Evolutionary conservation across 495 filamentous ascomycete genomes (phyloP).

Genomic region (Penicillium bovifimosum): DNA sequence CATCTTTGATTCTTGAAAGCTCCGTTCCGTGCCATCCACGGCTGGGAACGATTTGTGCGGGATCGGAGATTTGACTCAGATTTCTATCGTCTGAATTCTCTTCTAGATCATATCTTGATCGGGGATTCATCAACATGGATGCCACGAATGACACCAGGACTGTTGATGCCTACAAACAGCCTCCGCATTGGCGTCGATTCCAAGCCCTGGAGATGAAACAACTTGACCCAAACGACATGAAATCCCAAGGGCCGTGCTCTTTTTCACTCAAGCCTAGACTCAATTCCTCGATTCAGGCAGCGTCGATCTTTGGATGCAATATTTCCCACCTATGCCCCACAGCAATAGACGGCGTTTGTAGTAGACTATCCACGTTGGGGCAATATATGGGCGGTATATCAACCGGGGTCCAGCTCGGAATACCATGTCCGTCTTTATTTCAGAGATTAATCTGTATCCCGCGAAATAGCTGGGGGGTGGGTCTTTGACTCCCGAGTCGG

Average conservation of each 20-base stretch:
- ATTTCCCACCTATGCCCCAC: not conserved
- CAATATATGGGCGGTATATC: no score
- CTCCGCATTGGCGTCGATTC: not conserved
- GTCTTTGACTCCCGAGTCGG: not conserved
- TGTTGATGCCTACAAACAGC: not conserved
- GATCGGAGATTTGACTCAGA: not conserved
- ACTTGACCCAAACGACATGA: not conserved
- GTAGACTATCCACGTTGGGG: not conserved
- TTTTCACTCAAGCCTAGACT: not conserved
- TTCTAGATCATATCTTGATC: not conserved
- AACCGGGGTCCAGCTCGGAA: not conserved
- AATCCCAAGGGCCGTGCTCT: not conserved
- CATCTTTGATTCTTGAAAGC: conserved; percentile 11
- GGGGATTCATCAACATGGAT: no score
- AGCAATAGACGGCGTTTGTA: not conserved
- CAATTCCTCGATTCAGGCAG: not conserved
- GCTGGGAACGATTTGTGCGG: not conserved
- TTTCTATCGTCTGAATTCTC: not conserved
- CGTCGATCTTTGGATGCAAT: not conserved
- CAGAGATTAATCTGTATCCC: not conserved
- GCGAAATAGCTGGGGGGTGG: not conserved
- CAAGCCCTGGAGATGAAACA: not conserved
- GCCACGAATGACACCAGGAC: no score
- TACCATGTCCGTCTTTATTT: not conserved
- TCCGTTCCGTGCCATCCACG: conserved; percentile 4